Base-by-base conservation (phyloP, 106 monocot species). In the Apostasia ramifera region DNA sequence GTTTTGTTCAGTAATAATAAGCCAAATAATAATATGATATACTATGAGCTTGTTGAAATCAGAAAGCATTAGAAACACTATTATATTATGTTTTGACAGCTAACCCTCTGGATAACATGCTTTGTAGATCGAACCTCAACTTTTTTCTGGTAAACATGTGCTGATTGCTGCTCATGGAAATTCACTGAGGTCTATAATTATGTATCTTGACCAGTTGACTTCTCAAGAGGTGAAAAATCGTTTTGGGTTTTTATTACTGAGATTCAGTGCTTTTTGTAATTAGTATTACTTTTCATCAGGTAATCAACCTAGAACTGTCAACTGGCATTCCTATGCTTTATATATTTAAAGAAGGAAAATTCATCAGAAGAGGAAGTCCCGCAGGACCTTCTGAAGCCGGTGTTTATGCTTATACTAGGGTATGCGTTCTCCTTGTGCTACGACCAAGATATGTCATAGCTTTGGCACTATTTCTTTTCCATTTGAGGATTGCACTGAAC, bases 101-200 rank as follows among this genome's bases (percentile, higher is more conserved):
- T 56, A 56, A 56, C 56, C 5, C 56, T 56, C 3, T 26, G 26
- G 26, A 26, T 15, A 47, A 14, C 42, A 74, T 72, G 43, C 26
- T 2, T 72, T 56, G 26, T 75, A 95, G 95, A 91, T 95, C 82
- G 88, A 86, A 67, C 95, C 88, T 63, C 81, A 84, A 55, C 84
- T 95, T 49, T 67, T 82, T 69, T 59, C 57, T 63, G 95, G 95
- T 13, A 91, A 91, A 63, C 81, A 91, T 79, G 82, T 95, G 62
- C 79, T 91, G 95, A 95, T 95, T 77, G 91, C 95, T 66, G 95
- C 95, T 38, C 95, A 95, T 84, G 95, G 91, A 40, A 95, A 95
- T 63, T 95, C 95, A 49, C 74, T 95, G 44, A 83, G 95, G 55
- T 95, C 95, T 45, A 91, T 95, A 62, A 95, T 95, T 58, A 95